These are phyloP conservation scores for Dysphania ambrosioides DNA, from an alignment of 148 eudicot genomes.

Conservation along the genomic window DNA sequence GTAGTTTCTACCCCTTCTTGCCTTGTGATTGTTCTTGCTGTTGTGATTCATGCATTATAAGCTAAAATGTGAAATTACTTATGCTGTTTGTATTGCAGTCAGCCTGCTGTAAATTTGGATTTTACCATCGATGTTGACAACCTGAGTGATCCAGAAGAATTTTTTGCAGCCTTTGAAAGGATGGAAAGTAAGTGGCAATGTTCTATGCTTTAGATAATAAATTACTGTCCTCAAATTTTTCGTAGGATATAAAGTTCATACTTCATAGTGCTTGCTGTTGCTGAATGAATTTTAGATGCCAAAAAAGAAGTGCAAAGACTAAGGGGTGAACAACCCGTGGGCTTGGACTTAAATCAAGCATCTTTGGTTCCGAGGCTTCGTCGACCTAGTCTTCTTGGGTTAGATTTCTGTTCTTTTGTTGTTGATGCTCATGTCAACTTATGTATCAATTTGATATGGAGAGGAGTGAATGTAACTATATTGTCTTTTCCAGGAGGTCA, in stretches of 20 bases:
- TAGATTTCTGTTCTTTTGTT: slow-evolving; percentile 19
- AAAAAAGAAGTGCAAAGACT: slow-evolving; percentile 48
- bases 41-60: background rate
- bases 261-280: slow-evolving; percentile 1
- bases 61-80: background rate
- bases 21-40: background rate
- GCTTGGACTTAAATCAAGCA: slow-evolving; percentile 28
- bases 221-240: background rate
- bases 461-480: background rate
- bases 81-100: slow-evolving; percentile 32
- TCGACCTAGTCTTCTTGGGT: slow-evolving; percentile 64
- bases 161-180: slow-evolving; percentile 46
- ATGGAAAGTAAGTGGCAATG: slow-evolving; percentile 43
- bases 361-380: slow-evolving; percentile 33
- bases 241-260: background rate
- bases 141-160: slow-evolving; percentile 47
- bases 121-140: slow-evolving; percentile 34
- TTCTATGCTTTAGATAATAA: background rate
- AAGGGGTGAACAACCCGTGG: slow-evolving; percentile 35
- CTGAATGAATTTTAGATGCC: slow-evolving; percentile 45
- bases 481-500: slow-evolving; percentile 44
- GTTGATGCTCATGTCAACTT: slow-evolving; percentile 4
- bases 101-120: slow-evolving; percentile 32
- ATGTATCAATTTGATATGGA: slow-evolving; percentile 2
- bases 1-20: background rate